Percentiles rank a stretch among this genome's conserved stretches.
phyloP scores from a whole-genome alignment of 1,139 yeast genomes.

The Arxiozyma heterogenica region DNA sequence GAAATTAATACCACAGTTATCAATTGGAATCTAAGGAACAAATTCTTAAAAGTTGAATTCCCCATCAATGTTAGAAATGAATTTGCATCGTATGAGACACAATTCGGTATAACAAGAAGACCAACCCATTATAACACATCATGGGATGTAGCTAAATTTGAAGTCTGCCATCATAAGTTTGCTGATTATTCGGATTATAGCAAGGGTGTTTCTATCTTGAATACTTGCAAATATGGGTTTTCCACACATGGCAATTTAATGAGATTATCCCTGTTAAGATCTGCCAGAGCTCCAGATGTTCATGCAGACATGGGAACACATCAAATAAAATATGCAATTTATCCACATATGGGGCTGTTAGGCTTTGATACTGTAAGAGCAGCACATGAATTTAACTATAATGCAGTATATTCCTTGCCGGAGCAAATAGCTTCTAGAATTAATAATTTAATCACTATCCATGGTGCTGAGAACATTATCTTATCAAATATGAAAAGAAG shows the following conservation, averaged over 20 bases:
- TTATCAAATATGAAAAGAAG: constrained; percentile 78
- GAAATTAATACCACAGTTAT: constrained; percentile 58
- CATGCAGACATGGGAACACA: constrained; percentile 91
- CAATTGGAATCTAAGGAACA: constrained; percentile 75
- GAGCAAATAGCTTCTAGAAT: constrained; percentile 57
- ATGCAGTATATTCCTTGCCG: constrained; percentile 36
- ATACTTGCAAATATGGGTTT: constrained; percentile 85
- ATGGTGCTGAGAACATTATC: constrained; percentile 50
- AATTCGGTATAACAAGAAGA: constrained; percentile 80
- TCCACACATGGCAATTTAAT: constrained; percentile 83
- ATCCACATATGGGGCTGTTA: constrained; percentile 69
- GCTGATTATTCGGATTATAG: constrained; percentile 81
- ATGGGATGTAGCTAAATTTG: constrained; percentile 96
- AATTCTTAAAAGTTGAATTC: constrained; percentile 88
- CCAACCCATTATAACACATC: constrained; percentile 91
- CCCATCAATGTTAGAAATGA: constrained; percentile 77
- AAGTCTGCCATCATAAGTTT: constrained; percentile 89
- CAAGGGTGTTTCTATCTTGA: constrained; percentile 82
- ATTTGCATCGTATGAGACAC: constrained; percentile 81
- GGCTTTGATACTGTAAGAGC: constrained; percentile 57
- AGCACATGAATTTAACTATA: constrained; percentile 75
- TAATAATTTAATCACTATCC: constrained; percentile 61
- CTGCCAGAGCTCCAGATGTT: constrained; percentile 88
- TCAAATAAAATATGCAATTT: constrained; percentile 69
- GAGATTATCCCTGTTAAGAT: constrained; percentile 70